Evolutionary conservation across 2,329 filamentous ascomycete genomes (phyloP).

Genomic region (Beauveria bassiana): DNA sequence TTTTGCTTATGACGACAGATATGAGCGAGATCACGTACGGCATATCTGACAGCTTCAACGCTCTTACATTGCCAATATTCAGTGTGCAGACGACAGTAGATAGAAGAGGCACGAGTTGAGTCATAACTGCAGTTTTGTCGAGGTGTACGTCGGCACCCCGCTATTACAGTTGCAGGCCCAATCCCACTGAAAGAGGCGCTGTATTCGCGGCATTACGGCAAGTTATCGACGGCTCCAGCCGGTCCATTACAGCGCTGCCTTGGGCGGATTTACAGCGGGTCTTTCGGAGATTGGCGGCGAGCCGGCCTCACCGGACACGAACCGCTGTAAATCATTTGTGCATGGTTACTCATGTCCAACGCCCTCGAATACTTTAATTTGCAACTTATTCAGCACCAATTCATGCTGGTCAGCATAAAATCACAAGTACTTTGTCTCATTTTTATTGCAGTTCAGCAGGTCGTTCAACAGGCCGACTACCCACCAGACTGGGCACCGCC

Average conservation of each 20-base stretch:
- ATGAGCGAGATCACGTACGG: no score
- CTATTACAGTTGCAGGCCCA: neutral
- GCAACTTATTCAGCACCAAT: neutral
- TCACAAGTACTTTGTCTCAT: no score
- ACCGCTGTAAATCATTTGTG: neutral
- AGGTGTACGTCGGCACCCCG: neutral
- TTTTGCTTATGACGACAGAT: neutral
- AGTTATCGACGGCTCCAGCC: neutral
- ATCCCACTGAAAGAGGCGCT: neutral
- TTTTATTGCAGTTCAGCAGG: neutral
- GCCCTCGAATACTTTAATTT: neutral
- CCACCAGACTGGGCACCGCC: neutral
- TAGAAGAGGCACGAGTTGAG: neutral
- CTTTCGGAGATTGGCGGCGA: neutral
- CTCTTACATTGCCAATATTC: neutral
- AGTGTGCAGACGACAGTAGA: neutral
- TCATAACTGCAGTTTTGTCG: neutral
- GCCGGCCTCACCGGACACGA: neutral
- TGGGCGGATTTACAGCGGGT: neutral
- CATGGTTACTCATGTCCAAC: neutral
- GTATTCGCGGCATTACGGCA: neutral
- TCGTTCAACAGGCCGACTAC: no score
- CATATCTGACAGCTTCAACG: no score
- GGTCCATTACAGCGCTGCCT: neutral
- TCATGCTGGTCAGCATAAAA: no score